Evolutionary conservation across 176 grass and related monocot species (phyloP), one percentile per base, ranked within the genome.

Genomic region (Urochloa ruziziensis): DNA sequence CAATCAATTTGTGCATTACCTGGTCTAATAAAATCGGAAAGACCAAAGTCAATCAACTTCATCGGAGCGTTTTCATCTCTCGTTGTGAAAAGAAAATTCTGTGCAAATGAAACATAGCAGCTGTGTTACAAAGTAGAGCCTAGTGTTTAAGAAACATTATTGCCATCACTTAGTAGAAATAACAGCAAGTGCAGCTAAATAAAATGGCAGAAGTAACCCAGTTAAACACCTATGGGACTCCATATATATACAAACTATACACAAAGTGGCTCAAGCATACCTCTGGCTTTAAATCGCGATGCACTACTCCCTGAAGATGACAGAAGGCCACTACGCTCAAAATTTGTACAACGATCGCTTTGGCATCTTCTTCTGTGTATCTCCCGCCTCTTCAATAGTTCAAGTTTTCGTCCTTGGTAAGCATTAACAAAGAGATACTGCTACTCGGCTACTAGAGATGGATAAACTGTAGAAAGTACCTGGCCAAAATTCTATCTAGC

Each of bases 1-100:
- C 24, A 16, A 25, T 73, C 23, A 52, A 82, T n/a, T 74, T 49
- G 34, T 27, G 17, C 23, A 42, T 60, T 88, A 99, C 96, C 96
- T 96, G 96, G 96, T 92, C 89, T 99, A 82, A 94, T 93, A 82
- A 99, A 99, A 94, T 99, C 96, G 10, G 96, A 99, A 66, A 99
- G 89, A 60, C 96, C 96, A 71, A 96, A 99, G 88, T 99, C 96
- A 35, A 99, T 99, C 85, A 99, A 88, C 83, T 99, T 99, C 93
- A 99, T 99, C n/a, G 91, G 87, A 87, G 96, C 91, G 66, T 49
- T 90, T 89, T 99, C 93, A 70, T 92, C 96, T 47, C 85, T 89
- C 48, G 93, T 92, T 48, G 93, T 94, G 89, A 99, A 99, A 62
- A 99, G 91, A 80, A 99, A 99, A 94, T 99, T 99, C 96, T 99